Evolutionary conservation across 164 flowering plant species (phyloP), one percentile per base, ranked within the genome.

Genomic region (Annona squamosa): DNA sequence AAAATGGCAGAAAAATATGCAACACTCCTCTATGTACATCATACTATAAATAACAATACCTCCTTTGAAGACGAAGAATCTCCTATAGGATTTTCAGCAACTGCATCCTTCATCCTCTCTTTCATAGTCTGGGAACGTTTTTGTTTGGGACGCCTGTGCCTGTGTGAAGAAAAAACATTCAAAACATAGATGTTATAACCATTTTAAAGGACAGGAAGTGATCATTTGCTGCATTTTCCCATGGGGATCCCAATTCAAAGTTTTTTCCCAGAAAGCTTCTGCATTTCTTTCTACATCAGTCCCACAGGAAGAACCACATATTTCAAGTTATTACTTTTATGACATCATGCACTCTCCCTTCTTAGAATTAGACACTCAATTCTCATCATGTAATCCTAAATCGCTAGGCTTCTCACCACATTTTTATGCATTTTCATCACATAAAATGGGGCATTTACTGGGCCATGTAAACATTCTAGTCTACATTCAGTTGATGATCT

Each of bases 11-110:
- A 26, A 0, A 26, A 26, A 26, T 0, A 26, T 26, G 37, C 37
- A 26, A 26, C 37, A 26, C 37, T 26, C 37, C 37, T 26, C 37
- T 26, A 26, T 26, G 37, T 26, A 26, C 37, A 26, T 26, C 37
- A 26, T 26, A 26, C 37, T 26, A 26, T 26, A 26, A 26, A 26
- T 26, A 26, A 26, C 37, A 26, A 52, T 52, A 66, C 88, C 86
- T 85, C 82, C 65, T 70, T 85, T 41, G 84, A 83, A 71, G 84
- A 73, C 73, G 69, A 87, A 61, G 77, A 69, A 43, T 81, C 77
- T 48, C 65, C 79, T 77, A 68, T 85, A 42, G 71, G 56, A 13
- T 61, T 73, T 61, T 75, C 78, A 19, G 65, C 4, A 42, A 41
- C 66, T 43, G 62, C 44, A 6, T 68, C 84, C 77, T 77, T 80